phyloP scores from a whole-genome alignment of 805 yeast species.

The Saccharomycopsis schoenii region DNA sequence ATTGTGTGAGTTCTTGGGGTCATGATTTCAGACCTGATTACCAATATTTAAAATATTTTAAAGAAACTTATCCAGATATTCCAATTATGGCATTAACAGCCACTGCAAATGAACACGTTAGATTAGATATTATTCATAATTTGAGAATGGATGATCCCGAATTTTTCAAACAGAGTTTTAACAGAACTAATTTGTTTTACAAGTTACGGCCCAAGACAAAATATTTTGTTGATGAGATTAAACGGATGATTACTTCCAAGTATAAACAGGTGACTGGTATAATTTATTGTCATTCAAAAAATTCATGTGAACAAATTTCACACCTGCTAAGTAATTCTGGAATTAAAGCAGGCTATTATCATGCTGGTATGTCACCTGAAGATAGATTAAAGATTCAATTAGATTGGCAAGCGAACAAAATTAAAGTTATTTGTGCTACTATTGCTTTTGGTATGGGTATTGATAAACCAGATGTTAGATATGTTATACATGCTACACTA shows the following conservation, averaged over 20 bases:
- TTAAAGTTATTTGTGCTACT: slow-evolving; percentile 88
- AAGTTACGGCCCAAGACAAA: slow-evolving; percentile 61
- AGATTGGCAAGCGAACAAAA: slow-evolving; percentile 65
- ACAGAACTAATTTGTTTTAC: slow-evolving; percentile 76
- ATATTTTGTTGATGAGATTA: slow-evolving; percentile 45
- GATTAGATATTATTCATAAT: slow-evolving; percentile 76
- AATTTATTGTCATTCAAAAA: slow-evolving; percentile 86
- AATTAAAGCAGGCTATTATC: slow-evolving; percentile 66
- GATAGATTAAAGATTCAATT: slow-evolving; percentile 64
- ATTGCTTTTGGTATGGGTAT: slow-evolving; percentile 99
- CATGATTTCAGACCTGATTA: slow-evolving; percentile 97
- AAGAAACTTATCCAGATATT: slow-evolving; percentile 59
- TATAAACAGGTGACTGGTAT: slow-evolving; percentile 67
- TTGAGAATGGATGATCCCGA: slow-evolving; percentile 52
- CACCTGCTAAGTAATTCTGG: slow-evolving; percentile 49
- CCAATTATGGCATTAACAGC: slow-evolving; percentile 97
- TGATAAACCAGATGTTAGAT: slow-evolving; percentile 91
- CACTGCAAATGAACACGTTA: slow-evolving; percentile 86
- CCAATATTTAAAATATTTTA: slow-evolving; percentile 67
- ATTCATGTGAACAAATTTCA: slow-evolving; percentile 77
- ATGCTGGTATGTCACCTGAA: slow-evolving; percentile 87
- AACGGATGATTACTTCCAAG: slow-evolving; percentile 39
- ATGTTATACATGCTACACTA: slow-evolving; percentile 77
- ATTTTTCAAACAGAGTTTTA: slow-evolving; percentile 81
- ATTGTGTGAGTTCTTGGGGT: slow-evolving; percentile 98